These are phyloP conservation scores for Naegleria fowleri DNA, from an alignment of 208 protist genomes.

Conservation along the genomic window DNA sequence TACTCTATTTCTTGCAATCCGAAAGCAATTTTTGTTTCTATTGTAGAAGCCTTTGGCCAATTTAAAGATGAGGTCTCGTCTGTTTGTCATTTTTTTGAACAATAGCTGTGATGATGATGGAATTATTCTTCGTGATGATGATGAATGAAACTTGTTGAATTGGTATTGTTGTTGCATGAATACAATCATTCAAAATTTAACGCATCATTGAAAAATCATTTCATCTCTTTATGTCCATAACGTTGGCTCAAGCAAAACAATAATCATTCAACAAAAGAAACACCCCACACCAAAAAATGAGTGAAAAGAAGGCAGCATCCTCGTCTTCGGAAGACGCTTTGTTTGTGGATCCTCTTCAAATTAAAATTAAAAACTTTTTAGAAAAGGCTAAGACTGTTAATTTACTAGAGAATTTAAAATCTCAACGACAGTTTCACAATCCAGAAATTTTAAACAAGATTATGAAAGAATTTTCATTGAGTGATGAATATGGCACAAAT, in stretches of 20 bases:
- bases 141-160: no score
- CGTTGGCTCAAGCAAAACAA: no score
- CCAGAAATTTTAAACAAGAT: constrained; percentile 8
- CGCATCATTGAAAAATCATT: no score
- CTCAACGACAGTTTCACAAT: neutral
- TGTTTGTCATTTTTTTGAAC: constrained; percentile 1
- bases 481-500: neutral
- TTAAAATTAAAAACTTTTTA: constrained; percentile 7
- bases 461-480: neutral
- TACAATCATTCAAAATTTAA: no score
- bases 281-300: no score
- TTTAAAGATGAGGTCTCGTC: constrained; percentile 1
- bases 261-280: no score
- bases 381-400: neutral
- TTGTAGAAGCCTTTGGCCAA: constrained; percentile 10
- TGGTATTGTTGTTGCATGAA: no score
- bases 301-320: neutral
- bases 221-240: no score
- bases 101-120: no score
- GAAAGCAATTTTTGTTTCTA: constrained; percentile 11
- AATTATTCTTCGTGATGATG: no score
- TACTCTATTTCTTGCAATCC: neutral
- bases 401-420: constrained; percentile 7
- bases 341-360: neutral
- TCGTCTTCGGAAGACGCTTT: neutral